Conservation (phyloP, 805 yeast species). For the Ogataea nonfermentans region DNA sequence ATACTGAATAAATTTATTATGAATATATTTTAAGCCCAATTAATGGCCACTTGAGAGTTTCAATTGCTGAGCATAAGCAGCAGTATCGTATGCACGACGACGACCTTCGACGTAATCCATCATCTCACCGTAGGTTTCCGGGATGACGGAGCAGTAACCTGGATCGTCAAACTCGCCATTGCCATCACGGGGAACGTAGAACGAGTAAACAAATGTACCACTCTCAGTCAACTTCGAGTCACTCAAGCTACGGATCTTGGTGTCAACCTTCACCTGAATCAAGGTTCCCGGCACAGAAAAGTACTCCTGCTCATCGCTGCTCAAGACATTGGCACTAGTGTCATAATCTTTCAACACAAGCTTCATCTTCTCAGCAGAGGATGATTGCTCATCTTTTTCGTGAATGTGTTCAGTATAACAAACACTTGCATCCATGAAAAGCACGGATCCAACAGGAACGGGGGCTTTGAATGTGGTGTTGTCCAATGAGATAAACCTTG, state of each 20-base stretch:
- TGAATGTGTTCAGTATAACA: conserved; percentile 84
- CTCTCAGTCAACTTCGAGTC: conserved; percentile 60
- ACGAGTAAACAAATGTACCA: conserved; percentile 86
- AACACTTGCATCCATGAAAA: conserved; percentile 77
- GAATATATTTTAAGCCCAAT: background rate
- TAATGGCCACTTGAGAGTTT: conserved; percentile 26
- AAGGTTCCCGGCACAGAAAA: conserved; percentile 79
- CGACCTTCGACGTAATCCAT: conserved; percentile 87
- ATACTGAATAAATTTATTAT: conserved; percentile 2
- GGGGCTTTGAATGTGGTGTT: conserved; percentile 91
- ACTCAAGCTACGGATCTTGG: conserved; percentile 62
- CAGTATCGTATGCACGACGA: conserved; percentile 84
- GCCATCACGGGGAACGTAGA: conserved; percentile 69
- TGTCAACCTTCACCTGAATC: conserved; percentile 86
- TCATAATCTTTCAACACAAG: conserved; percentile 45
- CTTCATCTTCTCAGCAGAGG: conserved; percentile 25
- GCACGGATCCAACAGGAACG: conserved; percentile 91
- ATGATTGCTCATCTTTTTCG: conserved; percentile 27
- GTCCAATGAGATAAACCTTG: conserved; percentile 86
- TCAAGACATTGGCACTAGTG: conserved; percentile 54
- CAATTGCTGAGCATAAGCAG: conserved; percentile 54
- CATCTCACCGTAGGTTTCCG: conserved; percentile 88
- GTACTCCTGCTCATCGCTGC: conserved; percentile 53
- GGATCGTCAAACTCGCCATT: conserved; percentile 41
- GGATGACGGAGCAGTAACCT: conserved; percentile 75